Base-by-base conservation (phyloP, 257 asterid genomes). In the Solanum pinnatisectum region DNA sequence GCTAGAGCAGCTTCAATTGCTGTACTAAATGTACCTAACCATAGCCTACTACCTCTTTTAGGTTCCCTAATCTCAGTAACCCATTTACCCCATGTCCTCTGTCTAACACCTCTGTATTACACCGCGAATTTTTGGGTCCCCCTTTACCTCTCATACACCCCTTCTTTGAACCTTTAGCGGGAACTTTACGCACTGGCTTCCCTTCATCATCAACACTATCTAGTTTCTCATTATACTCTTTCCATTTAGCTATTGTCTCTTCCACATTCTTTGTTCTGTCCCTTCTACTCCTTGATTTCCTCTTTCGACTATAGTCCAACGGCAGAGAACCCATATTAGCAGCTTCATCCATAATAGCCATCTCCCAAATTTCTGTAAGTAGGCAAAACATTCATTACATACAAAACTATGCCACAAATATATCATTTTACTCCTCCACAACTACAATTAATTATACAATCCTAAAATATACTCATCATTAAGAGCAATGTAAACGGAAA, bases 71-170 rank as follows among this genome's bases (percentile, higher is more conserved):
- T 91, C 87, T 91, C 93, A 37, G 93, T 90, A 65, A 91, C 93
- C 93, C 92, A 91, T 89, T 90, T 91, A 74, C 93, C 93, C 93
- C 93, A 91, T 11, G 87, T 91, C 84, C 93, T 86, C 63, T 91
- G 92, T 83, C 92, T 89, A 42, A 91, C 92, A 79, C 92, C 91
- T 88, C 91, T 88, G 49, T 90, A 91, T n/a, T 91, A 84, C 88
- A 87, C 13, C 78, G 86, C 7, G 84, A 25, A 59, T 88, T 90
- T 2, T 91, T 90, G 16, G 90, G 90, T 0, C 90, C 92, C 42
- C 90, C 89, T 88, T 87, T 84, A 6, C 91, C 92, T 83, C 89
- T 91, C 93, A 90, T 90, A 35, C 93, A 91, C 59, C 93, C 93
- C 68, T 91, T 91, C 86, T 87, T 91, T 13, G 93, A 91, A 35